These are phyloP conservation scores for Tubosaeta sp. DNA, from an alignment of 768 basidiomycete species.

Conservation along the genomic window DNA sequence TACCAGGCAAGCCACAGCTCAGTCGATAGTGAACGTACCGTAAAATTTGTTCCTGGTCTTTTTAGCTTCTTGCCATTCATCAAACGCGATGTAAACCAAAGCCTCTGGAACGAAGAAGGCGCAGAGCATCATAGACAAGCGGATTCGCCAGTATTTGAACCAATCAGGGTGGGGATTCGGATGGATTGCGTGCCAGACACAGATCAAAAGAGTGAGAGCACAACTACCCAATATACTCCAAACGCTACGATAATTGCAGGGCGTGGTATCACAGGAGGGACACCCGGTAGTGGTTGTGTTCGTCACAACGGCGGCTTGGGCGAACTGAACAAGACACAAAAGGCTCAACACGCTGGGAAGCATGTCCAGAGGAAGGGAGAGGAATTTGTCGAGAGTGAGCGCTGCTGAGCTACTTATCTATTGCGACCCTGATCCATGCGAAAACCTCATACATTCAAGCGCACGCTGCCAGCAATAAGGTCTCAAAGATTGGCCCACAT, in stretches of 20 bases:
- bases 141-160: background rate
- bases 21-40: background rate
- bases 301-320: background rate
- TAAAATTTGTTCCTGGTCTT: background rate
- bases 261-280: background rate
- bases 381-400: too few species aligned
- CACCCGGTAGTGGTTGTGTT: background rate
- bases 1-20: too few species aligned
- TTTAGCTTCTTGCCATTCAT: background rate
- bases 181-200: background rate
- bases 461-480: too few species aligned
- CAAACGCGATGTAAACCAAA: background rate
- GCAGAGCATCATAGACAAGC: background rate
- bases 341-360: background rate
- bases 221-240: background rate
- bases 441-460: too few species aligned
- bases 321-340: background rate
- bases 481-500: too few species aligned
- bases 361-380: background rate
- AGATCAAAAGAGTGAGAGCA: background rate
- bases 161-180: background rate
- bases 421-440: too few species aligned
- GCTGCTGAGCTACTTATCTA: too few species aligned
- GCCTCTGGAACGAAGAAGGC: background rate
- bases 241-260: background rate